Base-by-base conservation (phyloP, 345 rosid genomes). In the Mallotus nudiflorus region DNA sequence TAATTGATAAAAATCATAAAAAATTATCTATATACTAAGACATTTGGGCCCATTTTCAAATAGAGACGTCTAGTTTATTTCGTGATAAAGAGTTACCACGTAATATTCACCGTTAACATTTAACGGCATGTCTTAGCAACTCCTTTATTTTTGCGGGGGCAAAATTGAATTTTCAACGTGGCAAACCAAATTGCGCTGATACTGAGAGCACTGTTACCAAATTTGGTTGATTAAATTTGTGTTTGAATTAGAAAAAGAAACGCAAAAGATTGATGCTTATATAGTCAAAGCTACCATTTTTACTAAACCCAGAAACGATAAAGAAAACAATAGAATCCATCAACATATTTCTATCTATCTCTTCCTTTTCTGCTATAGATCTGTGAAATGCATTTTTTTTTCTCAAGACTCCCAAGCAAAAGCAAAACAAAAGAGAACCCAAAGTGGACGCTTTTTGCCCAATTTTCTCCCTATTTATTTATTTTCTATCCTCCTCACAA, bases 381-480 rank as follows among this genome's bases (percentile, higher is more conserved):
- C 75, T 27, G 73, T 75, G 37, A 75, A 70, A 70, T 81, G 84
- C 84, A 87, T 81, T 64, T 25, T 6, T 33, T 33, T 33, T 37
- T 37, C 46, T 19, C 15, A 3, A 57, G 2, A 33, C 22, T 27
- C 31, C 46, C 53, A 14, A 33, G 6, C 37, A 6, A 33, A 33
- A 33, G 37, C 4, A 33, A 54, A 20, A n/a, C 1, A 11, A 33
- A 39, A 45, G 60, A 50, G 55, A 20, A 39, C 52, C 44, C n/a
- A n/a, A n/a, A n/a, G n/a, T n/a, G n/a, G n/a, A n/a, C n/a, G n/a
- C 66, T 64, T 81, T 81, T 54, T 29, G 70, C 78, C 81, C 73
- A 71, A 64, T 46, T 73, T 68, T 71, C 73, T 68, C 70, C 76
- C 79, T 61, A 69, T 69, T 44, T 56, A 15, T 18, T 48, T 48